These are phyloP conservation scores for Solanum chmielewskii DNA, from an alignment of 257 asterid species.

Conservation along the genomic window DNA sequence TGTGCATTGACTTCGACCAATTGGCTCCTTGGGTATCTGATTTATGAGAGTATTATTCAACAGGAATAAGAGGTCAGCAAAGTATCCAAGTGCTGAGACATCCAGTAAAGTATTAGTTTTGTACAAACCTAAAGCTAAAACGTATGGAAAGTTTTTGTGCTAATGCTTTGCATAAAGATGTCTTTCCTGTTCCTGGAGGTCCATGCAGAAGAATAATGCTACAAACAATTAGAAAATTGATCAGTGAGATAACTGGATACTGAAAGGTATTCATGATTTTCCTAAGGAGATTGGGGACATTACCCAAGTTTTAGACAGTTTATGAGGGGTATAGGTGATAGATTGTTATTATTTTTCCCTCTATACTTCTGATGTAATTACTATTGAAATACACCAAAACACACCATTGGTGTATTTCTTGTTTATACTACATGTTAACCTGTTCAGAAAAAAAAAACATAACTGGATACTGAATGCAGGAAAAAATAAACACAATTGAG, in stretches of 20 bases:
- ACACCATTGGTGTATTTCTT: neutral
- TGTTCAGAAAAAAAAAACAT: neutral
- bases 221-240: constrained; percentile 18
- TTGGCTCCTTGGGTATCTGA: constrained; percentile 83
- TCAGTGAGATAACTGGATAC: constrained; percentile 3
- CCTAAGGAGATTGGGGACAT: neutral
- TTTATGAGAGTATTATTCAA: neutral
- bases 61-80: neutral
- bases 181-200: constrained; percentile 99
- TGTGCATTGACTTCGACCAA: constrained; percentile 96
- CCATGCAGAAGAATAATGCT: constrained; percentile 97
- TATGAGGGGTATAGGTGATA: neutral
- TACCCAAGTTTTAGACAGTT: neutral
- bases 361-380: neutral
- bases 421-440: neutral
- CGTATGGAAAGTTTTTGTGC: constrained; percentile 94
- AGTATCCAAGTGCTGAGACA: neutral
- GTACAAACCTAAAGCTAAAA: constrained; percentile 62
- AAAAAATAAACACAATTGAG: neutral
- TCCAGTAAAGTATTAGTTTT: neutral
- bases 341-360: neutral
- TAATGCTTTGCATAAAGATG: constrained; percentile 94
- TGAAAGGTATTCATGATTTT: neutral
- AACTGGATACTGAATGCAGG: neutral
- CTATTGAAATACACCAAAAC: neutral